phyloP scores from a whole-genome alignment of 2,329 filamentous ascomycete genomes.

The Pseudogymnoascus sp. region DNA sequence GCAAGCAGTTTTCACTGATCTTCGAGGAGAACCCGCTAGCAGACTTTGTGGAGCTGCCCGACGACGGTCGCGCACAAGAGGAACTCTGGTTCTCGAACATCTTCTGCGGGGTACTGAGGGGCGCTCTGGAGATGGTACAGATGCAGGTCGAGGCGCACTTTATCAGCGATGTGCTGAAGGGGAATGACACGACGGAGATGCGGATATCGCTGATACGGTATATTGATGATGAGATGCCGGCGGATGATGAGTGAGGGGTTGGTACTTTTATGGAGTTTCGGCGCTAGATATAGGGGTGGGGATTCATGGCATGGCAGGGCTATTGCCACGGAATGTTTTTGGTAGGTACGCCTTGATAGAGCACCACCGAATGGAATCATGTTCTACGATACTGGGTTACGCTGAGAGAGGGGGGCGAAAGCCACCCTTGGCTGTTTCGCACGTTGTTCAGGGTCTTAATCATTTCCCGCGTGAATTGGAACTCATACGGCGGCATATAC shows the following conservation, averaged over 20 bases:
- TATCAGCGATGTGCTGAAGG: conserved; percentile 83
- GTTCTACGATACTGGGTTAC: not conserved
- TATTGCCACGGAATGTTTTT: not conserved
- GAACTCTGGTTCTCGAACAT: conserved; percentile 99
- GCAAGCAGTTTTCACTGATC: conserved; percentile 89
- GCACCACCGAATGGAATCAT: not conserved
- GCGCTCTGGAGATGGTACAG: conserved; percentile 95
- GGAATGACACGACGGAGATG: conserved; percentile 97
- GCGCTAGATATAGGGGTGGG: not conserved
- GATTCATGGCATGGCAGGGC: not conserved
- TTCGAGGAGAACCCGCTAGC: conserved; percentile 96
- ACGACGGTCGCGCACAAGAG: conserved; percentile 90
- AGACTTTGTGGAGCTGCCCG: conserved; percentile 94
- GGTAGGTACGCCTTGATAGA: not conserved
- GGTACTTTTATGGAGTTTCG: not conserved
- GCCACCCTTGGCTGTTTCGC: not conserved
- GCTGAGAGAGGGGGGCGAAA: not conserved
- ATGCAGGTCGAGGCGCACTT: conserved; percentile 98
- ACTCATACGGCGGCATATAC: not conserved
- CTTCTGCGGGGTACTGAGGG: conserved; percentile 82
- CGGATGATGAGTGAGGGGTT: conserved; percentile 72
- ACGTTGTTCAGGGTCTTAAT: not conserved
- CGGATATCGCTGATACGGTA: conserved; percentile 83
- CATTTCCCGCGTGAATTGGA: not conserved
- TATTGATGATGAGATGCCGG: conserved; percentile 95